Evolutionary conservation across 257 asterid species (phyloP), one percentile per base, ranked within the genome.

Genomic region (Solanum virginianum): DNA sequence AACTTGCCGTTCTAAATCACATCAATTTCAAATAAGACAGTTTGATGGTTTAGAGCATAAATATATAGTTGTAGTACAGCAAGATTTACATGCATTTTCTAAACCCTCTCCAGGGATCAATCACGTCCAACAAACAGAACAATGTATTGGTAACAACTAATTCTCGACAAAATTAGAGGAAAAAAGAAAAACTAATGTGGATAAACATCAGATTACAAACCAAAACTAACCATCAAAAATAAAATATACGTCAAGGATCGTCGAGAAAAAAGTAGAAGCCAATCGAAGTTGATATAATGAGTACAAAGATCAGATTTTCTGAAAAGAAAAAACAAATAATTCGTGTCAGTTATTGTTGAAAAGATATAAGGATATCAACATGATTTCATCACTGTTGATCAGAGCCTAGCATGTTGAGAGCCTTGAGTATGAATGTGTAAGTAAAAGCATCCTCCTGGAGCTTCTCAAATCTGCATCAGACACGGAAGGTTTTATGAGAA

Each of bases 371-470:
- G 41, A 51, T 9, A 77, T 51, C 82, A 22, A 51, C 65, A 77
- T 10, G 10, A 77, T 51, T 71, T 77, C 63, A 26, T 77, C 63
- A 51, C 26, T 77, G 47, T 17, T 51, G 65, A 53, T 53, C 47
- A 77, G 47, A 51, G 24, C 45, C 63, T 26, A 77, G 63, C 97
- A 93, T 90, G 88, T 91, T 84, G 36, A 95, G 87, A 53, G 97
- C 93, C 90, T 93, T 94, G 89, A 96, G 62, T n/a, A 94, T 84
- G 89, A 95, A 96, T 32, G 98, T 87, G 86, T 83, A 91, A 18
- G 90, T 92, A 88, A 96, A 94, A 82, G 99, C 98, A 83, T 94
- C 98, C 90, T 94, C 98, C 90, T 88, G 93, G 85, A 96, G 98
- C 91, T 90, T 95, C 62, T 96, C 98, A 20, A 95, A 96, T 91